Conservation (phyloP, 2,329 filamentous ascomycete genomes). For the Trichoderma sp. region DNA sequence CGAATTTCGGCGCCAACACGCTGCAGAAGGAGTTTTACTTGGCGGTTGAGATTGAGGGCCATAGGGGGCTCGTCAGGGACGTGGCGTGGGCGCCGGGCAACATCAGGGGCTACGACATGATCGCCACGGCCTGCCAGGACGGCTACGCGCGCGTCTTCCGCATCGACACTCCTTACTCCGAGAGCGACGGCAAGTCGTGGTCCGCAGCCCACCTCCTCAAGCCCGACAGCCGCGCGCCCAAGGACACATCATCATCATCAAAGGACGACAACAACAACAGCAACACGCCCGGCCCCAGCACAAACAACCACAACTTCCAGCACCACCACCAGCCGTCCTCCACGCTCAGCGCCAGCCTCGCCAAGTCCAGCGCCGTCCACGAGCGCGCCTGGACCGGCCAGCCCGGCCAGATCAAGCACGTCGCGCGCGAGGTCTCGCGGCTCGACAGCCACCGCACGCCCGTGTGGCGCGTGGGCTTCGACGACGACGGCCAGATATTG, state of each 20-base stretch:
- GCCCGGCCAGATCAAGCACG: conserved; percentile 65
- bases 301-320: conserved; percentile 20
- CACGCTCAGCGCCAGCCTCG: conserved; percentile 51
- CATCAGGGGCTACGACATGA: conserved; percentile 82
- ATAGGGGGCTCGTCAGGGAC: conserved; percentile 77
- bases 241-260: conserved; percentile 27
- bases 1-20: conserved; percentile 49
- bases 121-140: conserved; percentile 91
- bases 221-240: conserved; percentile 29
- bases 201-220: conserved; percentile 45
- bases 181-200: conserved; percentile 50
- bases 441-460: conserved; percentile 66
- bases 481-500: conserved; percentile 67
- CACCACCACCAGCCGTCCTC: conserved; percentile 39
- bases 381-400: conserved; percentile 55
- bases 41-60: conserved; percentile 70
- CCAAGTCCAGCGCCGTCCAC: conserved; percentile 45
- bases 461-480: conserved; percentile 73
- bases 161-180: conserved; percentile 57
- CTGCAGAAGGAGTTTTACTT: conserved; percentile 79
- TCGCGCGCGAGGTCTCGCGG: conserved; percentile 56
- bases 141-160: conserved; percentile 88
- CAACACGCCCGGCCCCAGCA: conserved; percentile 25
- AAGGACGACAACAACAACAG: conserved; percentile 26
- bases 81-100: conserved; percentile 91